phyloP scores from a whole-genome alignment of 345 rosid species.

The Brassica nigra region DNA sequence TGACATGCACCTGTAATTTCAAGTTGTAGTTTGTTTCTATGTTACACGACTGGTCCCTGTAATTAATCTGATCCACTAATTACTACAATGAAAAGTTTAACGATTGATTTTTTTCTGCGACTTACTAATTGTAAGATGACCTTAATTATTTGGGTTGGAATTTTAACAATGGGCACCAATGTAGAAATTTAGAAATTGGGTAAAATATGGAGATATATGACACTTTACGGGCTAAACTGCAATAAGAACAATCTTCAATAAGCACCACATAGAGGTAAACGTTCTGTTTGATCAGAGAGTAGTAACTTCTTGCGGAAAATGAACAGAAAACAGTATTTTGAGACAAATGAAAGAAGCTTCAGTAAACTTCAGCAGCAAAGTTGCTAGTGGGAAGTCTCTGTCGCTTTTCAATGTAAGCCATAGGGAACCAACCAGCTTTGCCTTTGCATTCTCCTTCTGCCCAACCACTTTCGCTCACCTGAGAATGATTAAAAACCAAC shows the following conservation, averaged over 20 bases:
- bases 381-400: conserved; percentile 70
- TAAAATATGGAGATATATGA: neutral
- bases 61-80: too few relatives aligned
- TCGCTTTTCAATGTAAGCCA: conserved; percentile 81
- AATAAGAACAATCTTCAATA: conserved; percentile 1
- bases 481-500: conserved; percentile 12
- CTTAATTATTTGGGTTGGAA: neutral
- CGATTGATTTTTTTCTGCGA: too few relatives aligned
- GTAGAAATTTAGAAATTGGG: neutral
- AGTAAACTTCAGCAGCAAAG: conserved; percentile 50
- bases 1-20: neutral
- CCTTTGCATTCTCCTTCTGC: conserved; percentile 98
- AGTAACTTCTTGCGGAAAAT: neutral
- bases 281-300: conserved; percentile 15
- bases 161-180: neutral
- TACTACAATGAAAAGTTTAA: too few relatives aligned
- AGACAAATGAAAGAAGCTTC: conserved; percentile 27
- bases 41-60: neutral
- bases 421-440: conserved; percentile 94
- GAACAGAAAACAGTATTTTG: neutral
- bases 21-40: neutral
- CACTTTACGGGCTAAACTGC: neutral
- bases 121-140: neutral
- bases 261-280: neutral
- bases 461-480: conserved; percentile 91